Evolutionary conservation across 306 rosid genomes (phyloP), one percentile per base, ranked within the genome.

Genomic region (Vigna hirtella): DNA sequence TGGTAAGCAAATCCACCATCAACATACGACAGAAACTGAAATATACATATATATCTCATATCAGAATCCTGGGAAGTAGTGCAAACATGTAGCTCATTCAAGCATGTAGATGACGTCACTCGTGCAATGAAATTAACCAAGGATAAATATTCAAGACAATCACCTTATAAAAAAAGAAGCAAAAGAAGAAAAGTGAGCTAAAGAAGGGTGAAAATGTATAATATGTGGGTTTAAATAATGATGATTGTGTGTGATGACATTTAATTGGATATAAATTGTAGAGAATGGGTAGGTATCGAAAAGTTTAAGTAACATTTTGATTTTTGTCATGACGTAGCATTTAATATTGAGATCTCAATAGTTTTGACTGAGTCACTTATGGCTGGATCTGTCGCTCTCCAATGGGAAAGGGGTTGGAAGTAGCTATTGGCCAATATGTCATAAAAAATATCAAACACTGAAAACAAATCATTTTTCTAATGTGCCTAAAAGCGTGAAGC

Each of bases 401-500:
- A 55, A 52, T 7, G 24, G 58, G 13, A 78, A 80, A 76, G 47
- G 52, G 74, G 61, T 28, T 78, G 67, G 81, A 83, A 70, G 45
- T 26, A 17, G 50, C 80, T 43, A 48, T 73, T 85, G 84, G 88
- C 32, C 85, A 74, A 78, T 61, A 73, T 48, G 72, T 66, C 66
- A 68, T 80, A 3, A 84, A 67, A 86, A 77, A 71, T 55, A 77
- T 82, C 70, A 43, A 70, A 53, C 11, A 52, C 74, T 32, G 52
- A 76, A 77, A 42, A 58, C 63, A 81, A 73, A 47, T 61, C 32
- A 72, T 45, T 83, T 65, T 84, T 86, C 76, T 74, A 75, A 83
- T 76, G 81, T 81, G 36, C 28, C 55, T 76, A 70, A 77, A 77
- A 86, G 89, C 91, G 94, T 88, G 91, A 90, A 90, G 92, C 87